Base-by-base conservation (phyloP, 2,329 filamentous ascomycete genomes). In the Aspergillus ustus region DNA sequence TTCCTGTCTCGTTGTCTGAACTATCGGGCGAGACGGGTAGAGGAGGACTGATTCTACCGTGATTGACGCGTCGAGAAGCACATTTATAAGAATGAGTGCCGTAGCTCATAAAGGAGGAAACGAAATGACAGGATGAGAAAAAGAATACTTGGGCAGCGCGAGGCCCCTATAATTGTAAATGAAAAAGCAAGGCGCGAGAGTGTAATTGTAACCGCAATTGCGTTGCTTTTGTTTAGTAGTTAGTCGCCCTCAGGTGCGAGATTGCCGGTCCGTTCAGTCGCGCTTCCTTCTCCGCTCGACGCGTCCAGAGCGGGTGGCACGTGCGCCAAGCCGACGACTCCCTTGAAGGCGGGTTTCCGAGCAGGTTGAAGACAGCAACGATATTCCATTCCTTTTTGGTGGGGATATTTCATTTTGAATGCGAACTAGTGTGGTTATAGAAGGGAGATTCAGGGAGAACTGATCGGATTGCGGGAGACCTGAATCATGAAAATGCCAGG, bases 241-340 rank as follows among this genome's bases (percentile, higher is more conserved):
- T 51, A 51, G 43, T 44, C 56, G 56, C 25, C 37, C 51, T 51
- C 52, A 59, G 40, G 52, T 25, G 50, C 20, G 19, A 49, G 34
- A 31, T n/a, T 48, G 45, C 43, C 48, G 28, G 50, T 40, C 60
- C 15, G 59, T 61, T 61, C 59, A 29, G 60, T 65, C 65, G 65
- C 65, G 65, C 57, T 64, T 65, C 62, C 61, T 56, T 51, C 19
- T 25, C 50, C 37, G 46, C 53, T 54, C 54, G 63, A 68, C 66
- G 66, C 66, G 66, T 68, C 65, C 20, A 31, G 45, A 53, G 43
- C 57, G 61, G 52, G 56, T 50, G 37, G 62, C 66, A 67, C 66
- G 66, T 68, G 66, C 63, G 65, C 66, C 63, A 66, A 66, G 66
- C 31, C 64, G 45, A 11, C 25, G 25, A 17, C 44, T 54, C 31